Evolutionary conservation across 257 asterid species (phyloP), one percentile per base, ranked within the genome.

Genomic region (Nicotiana tabacum): DNA sequence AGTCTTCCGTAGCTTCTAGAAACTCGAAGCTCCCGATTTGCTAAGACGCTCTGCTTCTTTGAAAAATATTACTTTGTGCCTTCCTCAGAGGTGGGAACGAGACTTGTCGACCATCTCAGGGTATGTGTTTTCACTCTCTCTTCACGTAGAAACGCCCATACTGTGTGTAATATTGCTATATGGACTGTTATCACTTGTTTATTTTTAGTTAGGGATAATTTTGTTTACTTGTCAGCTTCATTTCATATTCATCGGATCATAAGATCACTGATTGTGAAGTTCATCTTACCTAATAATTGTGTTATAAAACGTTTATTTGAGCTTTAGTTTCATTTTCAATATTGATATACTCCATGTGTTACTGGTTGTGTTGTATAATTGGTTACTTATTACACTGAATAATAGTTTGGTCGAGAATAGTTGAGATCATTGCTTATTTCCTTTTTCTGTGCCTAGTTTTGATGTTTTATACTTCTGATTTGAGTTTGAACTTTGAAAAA

Each of bases 1-100:
- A 74, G 60, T 74, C 79, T 62, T 51, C 39, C 6, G 16, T 51
- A 27, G 27, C 80, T 76, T 76, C 80, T 76, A 16, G 80, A 76
- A 76, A 51, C 80, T 51, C 33, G 29, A 1, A 58, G 9, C 29
- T 43, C 29, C 24, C 78, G 35, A 48, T 46, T 39, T 39, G 17
- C 57, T 9, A 72, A 74, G 27, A 24, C 51, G 48, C 62, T 21
- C 62, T 24, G 62, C 79, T 72, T 74, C 79, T 48, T 72, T 3
- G 60, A 3, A 74, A 48, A 74, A 72, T 48, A 74, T 74, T 46
- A 24, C 79, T 27, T 48, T 46, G 37, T 46, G 33, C 78, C 0
- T 35, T 72, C 24, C 79, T 3, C 79, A 6, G 79, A 48, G 79
- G 61, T 46, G 61, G 79, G 79, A 72, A 24, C 61, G 21, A 24